Evolutionary conservation across 805 yeast genomes (phyloP).

Genomic region (Wickerhamomyces queroliae): DNA sequence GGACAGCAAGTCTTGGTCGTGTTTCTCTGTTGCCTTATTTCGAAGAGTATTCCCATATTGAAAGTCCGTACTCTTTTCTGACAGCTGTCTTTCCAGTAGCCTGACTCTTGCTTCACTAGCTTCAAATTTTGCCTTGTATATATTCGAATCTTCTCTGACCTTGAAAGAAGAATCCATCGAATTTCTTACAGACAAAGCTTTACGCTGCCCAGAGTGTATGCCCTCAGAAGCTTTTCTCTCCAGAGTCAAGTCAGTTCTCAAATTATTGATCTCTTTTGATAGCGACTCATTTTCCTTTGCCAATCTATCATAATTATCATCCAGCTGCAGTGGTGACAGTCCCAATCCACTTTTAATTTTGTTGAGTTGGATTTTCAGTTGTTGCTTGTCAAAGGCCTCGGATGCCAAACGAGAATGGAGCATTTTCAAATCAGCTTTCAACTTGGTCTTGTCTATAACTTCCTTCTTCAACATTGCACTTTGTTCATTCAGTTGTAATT

Average conservation of each 20-base stretch:
- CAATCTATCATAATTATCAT: slow-evolving; percentile 17
- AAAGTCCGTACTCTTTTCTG: slow-evolving; percentile 14
- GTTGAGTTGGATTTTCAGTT: slow-evolving; percentile 35
- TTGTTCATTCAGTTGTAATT: slow-evolving; percentile 46
- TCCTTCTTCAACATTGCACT: slow-evolving; percentile 44
- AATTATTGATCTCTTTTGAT: slow-evolving; percentile 38
- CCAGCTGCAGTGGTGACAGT: slow-evolving; percentile 20
- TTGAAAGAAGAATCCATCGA: slow-evolving; percentile 15
- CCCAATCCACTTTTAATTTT: slow-evolving; percentile 22
- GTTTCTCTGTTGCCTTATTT: slow-evolving; percentile 13
- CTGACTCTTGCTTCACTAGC: slow-evolving; percentile 39
- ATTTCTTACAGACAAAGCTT: slow-evolving; percentile 21
- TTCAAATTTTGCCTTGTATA: slow-evolving; percentile 38
- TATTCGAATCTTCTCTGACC: slow-evolving; percentile 19
- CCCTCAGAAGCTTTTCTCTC: slow-evolving; percentile 46
- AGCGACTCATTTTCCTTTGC: slow-evolving; percentile 21
- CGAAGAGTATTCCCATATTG: neutral
- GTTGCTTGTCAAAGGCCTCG: slow-evolving; percentile 55
- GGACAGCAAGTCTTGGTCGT: slow-evolving; percentile 39
- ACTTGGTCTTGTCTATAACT: slow-evolving; percentile 32
- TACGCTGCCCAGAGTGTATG: slow-evolving; percentile 40
- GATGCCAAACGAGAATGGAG: slow-evolving; percentile 61
- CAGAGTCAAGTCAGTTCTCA: slow-evolving; percentile 42
- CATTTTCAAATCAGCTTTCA: slow-evolving; percentile 52
- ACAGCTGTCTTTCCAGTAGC: slow-evolving; percentile 31